A percentile compares a stretch with the other conserved stretches of the same genome.
These are phyloP conservation scores for Epichloe sp. DNA, from an alignment of 2,329 filamentous ascomycete genomes.

Conservation along the genomic window DNA sequence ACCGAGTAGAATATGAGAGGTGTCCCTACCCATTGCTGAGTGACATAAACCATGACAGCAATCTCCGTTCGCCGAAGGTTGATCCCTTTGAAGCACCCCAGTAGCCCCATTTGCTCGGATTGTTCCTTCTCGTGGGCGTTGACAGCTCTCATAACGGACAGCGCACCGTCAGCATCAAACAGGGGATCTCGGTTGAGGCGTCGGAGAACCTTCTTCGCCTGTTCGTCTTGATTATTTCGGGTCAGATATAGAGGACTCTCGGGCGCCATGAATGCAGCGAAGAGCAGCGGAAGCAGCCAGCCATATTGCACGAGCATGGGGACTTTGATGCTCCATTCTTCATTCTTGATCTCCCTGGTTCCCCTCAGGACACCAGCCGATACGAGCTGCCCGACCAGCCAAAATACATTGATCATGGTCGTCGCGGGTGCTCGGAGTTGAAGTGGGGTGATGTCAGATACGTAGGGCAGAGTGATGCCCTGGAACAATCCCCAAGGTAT, in stretches of 20 bases:
- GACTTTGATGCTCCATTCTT: not conserved
- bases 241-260: not conserved
- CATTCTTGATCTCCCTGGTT: not conserved
- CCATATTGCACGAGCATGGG: not conserved
- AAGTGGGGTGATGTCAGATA: not conserved
- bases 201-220: not conserved
- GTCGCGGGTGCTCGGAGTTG: not conserved
- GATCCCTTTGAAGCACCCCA: not conserved
- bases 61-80: constrained; percentile 23
- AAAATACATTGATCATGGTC: constrained; percentile 2
- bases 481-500: constrained; percentile 1
- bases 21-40: constrained; percentile 39
- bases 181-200: not conserved
- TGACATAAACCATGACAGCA: constrained; percentile 35
- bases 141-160: not conserved
- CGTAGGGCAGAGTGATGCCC: not conserved
- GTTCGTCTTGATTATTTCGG: not conserved
- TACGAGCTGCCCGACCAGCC: not conserved
- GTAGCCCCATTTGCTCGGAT: not conserved
- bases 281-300: not conserved
- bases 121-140: not conserved
- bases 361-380: not conserved
- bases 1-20: constrained; percentile 40
- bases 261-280: not conserved
- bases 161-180: not conserved